These are phyloP conservation scores for Blepharisma japonicum DNA, from an alignment of 73 alveolate species.

Conservation along the genomic window DNA sequence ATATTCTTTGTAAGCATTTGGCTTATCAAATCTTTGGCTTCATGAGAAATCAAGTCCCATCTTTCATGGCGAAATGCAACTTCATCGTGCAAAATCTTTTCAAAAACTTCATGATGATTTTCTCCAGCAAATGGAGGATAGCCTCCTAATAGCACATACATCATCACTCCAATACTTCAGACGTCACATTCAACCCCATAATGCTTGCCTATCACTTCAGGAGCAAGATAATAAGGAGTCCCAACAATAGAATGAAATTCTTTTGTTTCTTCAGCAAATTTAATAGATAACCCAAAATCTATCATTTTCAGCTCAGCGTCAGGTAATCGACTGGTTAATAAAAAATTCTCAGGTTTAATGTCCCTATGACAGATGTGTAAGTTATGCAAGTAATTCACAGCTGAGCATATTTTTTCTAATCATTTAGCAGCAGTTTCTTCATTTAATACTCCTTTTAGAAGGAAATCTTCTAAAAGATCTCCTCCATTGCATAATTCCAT, in stretches of 20 bases:
- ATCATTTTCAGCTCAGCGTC: constrained; percentile 27
- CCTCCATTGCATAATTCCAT: not conserved
- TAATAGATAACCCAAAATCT: constrained; percentile 11
- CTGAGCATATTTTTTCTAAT: not conserved
- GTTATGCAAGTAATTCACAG: constrained; percentile 42
- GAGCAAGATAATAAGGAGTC: constrained; percentile 46
- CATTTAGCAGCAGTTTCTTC: not conserved
- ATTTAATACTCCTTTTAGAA: not conserved
- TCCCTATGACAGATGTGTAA: constrained; percentile 54
- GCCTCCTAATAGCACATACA: constrained; percentile 45
- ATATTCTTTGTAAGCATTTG: not conserved
- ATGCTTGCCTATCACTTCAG: constrained; percentile 39
- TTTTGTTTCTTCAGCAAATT: constrained; percentile 18
- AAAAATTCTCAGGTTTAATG: constrained; percentile 51
- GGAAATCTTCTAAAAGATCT: not conserved
- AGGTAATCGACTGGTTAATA: constrained; percentile 18
- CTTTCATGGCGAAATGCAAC: not conserved
- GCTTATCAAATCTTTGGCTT: not conserved
- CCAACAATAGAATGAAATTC: constrained; percentile 32
- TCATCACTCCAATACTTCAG: constrained; percentile 47
- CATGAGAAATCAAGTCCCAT: constrained; percentile 13
- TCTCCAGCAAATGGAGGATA: constrained; percentile 44
- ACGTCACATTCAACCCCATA: constrained; percentile 28
- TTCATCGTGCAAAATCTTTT: not conserved
- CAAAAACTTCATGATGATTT: not conserved